Evolutionary conservation across 2,329 filamentous ascomycete genomes (phyloP).

Genomic region (Arthrobotrys megalospora): DNA sequence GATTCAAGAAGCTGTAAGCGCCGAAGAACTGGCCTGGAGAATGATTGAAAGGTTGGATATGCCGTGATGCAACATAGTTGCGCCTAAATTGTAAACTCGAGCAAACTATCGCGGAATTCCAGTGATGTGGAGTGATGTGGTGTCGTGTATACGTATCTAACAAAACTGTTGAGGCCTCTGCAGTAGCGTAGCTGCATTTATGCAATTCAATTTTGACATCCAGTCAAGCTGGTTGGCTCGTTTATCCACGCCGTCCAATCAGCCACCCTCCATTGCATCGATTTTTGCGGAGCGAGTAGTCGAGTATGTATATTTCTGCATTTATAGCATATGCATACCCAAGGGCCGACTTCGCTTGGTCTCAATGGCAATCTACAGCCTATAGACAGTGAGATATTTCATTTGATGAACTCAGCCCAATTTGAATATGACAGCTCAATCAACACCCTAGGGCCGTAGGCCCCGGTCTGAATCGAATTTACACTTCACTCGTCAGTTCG

Average conservation of each 20-base stretch:
- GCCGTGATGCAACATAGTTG: conserved; percentile 29
- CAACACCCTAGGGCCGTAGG: background rate
- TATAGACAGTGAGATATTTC: conserved; percentile 58
- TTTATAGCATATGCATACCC: conserved; percentile 38
- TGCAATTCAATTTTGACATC: conserved; percentile 20
- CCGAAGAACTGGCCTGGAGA: background rate
- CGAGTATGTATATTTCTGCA: conserved; percentile 30
- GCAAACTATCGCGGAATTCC: conserved; percentile 17
- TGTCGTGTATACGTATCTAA: conserved; percentile 17
- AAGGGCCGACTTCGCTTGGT: conserved; percentile 59
- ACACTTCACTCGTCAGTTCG: conserved; percentile 42
- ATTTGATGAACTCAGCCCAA: conserved; percentile 22
- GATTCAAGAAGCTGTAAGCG: conserved; percentile 14
- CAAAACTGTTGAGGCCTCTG: conserved; percentile 29
- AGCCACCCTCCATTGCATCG: conserved; percentile 19
- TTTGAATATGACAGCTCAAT: conserved; percentile 15
- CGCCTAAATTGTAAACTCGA: conserved; percentile 34
- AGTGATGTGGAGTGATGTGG: conserved; percentile 18
- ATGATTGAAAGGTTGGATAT: background rate
- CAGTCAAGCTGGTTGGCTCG: conserved; percentile 27
- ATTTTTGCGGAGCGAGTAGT: conserved; percentile 34
- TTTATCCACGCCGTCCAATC: conserved; percentile 8
- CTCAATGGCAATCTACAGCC: conserved; percentile 14
- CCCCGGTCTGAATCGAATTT: conserved; percentile 14
- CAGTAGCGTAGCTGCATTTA: conserved; percentile 26